A percentile compares a stretch with the other conserved stretches of the same genome.
These are phyloP conservation scores for Mycena venus DNA, from an alignment of 768 basidiomycete species.

Conservation along the genomic window DNA sequence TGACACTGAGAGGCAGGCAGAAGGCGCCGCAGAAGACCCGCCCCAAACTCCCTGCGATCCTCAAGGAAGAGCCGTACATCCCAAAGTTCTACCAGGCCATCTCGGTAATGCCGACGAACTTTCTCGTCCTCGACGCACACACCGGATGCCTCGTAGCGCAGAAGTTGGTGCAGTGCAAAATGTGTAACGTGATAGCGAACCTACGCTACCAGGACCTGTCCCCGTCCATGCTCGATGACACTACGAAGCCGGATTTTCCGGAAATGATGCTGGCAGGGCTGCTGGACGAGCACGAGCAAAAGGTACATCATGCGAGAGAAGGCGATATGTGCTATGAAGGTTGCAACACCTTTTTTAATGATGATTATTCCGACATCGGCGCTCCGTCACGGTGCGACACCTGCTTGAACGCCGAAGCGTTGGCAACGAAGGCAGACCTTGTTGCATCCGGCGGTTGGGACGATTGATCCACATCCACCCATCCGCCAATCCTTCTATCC, in stretches of 20 bases:
- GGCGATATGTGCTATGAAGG: neutral
- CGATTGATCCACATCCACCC: neutral
- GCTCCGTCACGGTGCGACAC: neutral
- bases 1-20: neutral
- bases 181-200: neutral
- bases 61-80: neutral
- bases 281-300: neutral
- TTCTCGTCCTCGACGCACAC: neutral
- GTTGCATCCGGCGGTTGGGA: neutral
- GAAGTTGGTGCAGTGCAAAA: neutral
- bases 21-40: slow-evolving; percentile 5
- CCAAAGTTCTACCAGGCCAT: neutral
- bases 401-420: slow-evolving; percentile 1
- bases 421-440: neutral
- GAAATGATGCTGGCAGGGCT: neutral
- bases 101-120: neutral
- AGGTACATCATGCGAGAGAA: neutral
- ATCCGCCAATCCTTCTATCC: no score
- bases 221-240: neutral
- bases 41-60: neutral
- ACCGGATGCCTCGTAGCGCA: neutral
- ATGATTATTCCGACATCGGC: neutral
- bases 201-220: neutral
- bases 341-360: neutral
- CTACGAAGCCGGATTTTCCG: neutral